These are phyloP conservation scores for Aspergillus fischeri DNA, from an alignment of 2,329 filamentous ascomycete genomes.

Conservation along the genomic window DNA sequence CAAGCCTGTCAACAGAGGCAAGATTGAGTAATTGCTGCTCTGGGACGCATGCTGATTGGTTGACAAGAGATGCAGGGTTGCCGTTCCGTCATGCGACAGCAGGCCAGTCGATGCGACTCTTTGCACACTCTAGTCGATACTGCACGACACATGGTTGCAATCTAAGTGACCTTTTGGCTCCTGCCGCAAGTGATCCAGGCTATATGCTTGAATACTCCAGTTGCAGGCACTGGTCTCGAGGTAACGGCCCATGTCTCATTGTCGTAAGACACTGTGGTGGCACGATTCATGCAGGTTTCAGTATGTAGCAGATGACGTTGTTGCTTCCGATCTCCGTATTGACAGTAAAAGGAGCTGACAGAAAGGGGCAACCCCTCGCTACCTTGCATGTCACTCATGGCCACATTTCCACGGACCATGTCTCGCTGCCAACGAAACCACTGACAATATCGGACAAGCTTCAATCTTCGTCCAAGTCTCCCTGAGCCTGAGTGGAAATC, in stretches of 20 bases:
- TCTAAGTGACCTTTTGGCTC: not conserved
- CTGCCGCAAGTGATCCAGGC: not conserved
- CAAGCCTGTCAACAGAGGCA: not conserved
- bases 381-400: not conserved
- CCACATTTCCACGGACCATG: not conserved
- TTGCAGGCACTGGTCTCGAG: not conserved
- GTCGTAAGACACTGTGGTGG: not conserved
- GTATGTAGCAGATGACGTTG: not conserved
- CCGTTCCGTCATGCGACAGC: not conserved
- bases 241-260: not conserved
- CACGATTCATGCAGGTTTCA: not conserved
- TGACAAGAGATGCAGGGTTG: not conserved
- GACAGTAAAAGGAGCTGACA: not conserved
- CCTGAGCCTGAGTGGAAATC: slow-evolving; percentile 69
- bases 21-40: not conserved
- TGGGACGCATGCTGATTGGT: not conserved
- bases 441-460: not conserved
- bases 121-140: not conserved
- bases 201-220: not conserved
- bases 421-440: not conserved
- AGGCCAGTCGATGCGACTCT: not conserved
- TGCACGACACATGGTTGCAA: not conserved
- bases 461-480: slow-evolving; percentile 37
- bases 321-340: not conserved
- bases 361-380: not conserved